Percentiles rank a stretch among this genome's conserved stretches.
These are phyloP conservation scores for Phlebiopsis flavidoalba DNA, from an alignment of 768 basidiomycete genomes.

Conservation along the genomic window DNA sequence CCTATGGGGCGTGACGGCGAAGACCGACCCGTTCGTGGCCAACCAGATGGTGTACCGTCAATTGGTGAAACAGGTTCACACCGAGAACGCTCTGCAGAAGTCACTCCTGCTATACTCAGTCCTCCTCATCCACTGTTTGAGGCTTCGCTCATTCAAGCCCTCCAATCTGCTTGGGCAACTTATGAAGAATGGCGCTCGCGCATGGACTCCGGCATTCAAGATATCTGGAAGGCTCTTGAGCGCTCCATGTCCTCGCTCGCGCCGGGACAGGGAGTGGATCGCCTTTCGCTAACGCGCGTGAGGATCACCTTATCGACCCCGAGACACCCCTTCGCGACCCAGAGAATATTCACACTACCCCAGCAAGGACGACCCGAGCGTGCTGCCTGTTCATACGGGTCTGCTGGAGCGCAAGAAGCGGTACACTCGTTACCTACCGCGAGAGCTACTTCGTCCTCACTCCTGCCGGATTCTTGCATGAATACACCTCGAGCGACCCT, in stretches of 20 bases:
- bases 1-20: conserved; percentile 64
- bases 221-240: conserved; percentile 69
- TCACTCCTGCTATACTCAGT: conserved; percentile 97
- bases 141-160: conserved; percentile 89
- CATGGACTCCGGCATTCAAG: conserved; percentile 66
- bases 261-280: conserved; percentile 93
- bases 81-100: conserved; percentile 97
- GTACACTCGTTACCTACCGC: conserved; percentile 79
- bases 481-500: conserved; percentile 78
- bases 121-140: conserved; percentile 96
- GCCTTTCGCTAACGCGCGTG: conserved; percentile 87
- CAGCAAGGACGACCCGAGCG: conserved; percentile 83
- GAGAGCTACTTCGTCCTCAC: conserved; percentile 93
- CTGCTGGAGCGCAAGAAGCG: conserved; percentile 93
- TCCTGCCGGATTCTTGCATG: conserved; percentile 93
- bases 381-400: conserved; percentile 83
- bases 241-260: conserved; percentile 72
- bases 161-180: conserved; percentile 96
- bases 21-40: conserved; percentile 78
- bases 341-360: conserved; percentile 74
- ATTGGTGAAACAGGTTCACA: conserved; percentile 88
- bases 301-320: conserved; percentile 93
- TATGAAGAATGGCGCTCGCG: conserved; percentile 93
- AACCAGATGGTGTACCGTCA: conserved; percentile 74
- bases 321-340: conserved; percentile 90